Evolutionary conservation across 169 alveolate genomes (phyloP).

Genomic region (Blepharisma undulans): DNA sequence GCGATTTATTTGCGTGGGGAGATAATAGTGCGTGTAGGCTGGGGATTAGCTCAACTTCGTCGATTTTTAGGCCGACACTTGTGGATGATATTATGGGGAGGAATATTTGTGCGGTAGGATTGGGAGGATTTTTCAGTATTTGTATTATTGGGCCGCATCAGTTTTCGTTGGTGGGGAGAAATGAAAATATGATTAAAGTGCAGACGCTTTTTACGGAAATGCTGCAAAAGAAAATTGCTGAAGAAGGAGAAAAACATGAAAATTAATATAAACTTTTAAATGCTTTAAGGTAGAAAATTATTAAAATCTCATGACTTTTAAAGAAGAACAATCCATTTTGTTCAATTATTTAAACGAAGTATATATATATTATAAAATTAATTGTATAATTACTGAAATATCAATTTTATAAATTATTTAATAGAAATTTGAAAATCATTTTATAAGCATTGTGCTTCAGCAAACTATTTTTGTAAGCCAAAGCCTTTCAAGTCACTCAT

Average conservation of each 20-base stretch:
- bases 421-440: too few relatives aligned
- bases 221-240: neutral
- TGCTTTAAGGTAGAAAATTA: too few relatives aligned
- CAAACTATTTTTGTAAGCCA: too few relatives aligned
- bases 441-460: too few relatives aligned
- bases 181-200: neutral
- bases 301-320: too few relatives aligned
- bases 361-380: too few relatives aligned
- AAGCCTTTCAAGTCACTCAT: too few relatives aligned
- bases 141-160: constrained; percentile 3
- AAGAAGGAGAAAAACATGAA: neutral
- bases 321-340: too few relatives aligned
- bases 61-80: constrained; percentile 12
- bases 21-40: constrained; percentile 40
- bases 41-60: neutral
- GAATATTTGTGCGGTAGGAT: constrained; percentile 21
- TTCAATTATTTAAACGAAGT: too few relatives aligned
- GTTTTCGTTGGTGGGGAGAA: neutral
- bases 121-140: constrained; percentile 39
- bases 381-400: too few relatives aligned
- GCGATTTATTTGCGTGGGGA: constrained; percentile 46
- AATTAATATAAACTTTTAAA: neutral
- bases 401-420: too few relatives aligned
- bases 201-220: neutral
- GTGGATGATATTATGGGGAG: constrained; percentile 39